A percentile compares a stretch with the other conserved stretches of the same genome.
These are phyloP conservation scores for Camelina neglecta DNA, from an alignment of 345 rosid species.

Conservation along the genomic window DNA sequence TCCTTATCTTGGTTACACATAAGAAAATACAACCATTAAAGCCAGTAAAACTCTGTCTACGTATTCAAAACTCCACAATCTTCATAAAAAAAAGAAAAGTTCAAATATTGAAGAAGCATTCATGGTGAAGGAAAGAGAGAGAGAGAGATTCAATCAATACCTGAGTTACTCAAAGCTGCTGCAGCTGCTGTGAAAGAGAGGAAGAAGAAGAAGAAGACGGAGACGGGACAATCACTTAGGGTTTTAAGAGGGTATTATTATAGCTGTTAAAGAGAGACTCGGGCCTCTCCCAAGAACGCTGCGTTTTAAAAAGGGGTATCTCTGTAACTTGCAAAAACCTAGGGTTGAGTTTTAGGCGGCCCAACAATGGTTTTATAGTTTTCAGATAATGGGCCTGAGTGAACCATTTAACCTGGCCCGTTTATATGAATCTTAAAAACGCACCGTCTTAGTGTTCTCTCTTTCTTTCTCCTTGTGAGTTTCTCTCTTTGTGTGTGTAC, in stretches of 20 bases:
- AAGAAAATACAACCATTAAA: not conserved
- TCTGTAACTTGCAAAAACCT: not conserved
- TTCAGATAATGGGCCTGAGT: slow-evolving; percentile 4
- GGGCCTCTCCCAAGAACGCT: not conserved
- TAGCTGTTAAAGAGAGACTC: not conserved
- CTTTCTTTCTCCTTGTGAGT: not conserved
- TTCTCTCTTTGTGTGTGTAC: not conserved
- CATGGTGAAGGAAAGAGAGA: not conserved
- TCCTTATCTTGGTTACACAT: not conserved
- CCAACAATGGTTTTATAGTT: not conserved
- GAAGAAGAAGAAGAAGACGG: slow-evolving; percentile 3
- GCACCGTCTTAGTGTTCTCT: not conserved
- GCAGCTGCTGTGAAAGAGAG: not conserved
- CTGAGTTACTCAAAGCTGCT: slow-evolving; percentile 26
- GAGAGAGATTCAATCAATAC: not conserved
- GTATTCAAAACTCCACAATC: not conserved
- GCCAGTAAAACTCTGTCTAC: not conserved
- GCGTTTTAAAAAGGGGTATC: slow-evolving; percentile 7
- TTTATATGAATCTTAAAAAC: not conserved
- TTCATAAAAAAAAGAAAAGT: not conserved
- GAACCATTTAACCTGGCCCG: slow-evolving; percentile 17
- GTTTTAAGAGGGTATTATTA: slow-evolving; percentile 23
- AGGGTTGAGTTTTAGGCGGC: not conserved
- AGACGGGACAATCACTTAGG: slow-evolving; percentile 13
- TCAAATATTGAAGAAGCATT: not conserved